Evolutionary conservation across 1,139 yeast genomes (phyloP), one percentile per base, ranked within the genome.

Genomic region (Zygosaccharomyces sapae): DNA sequence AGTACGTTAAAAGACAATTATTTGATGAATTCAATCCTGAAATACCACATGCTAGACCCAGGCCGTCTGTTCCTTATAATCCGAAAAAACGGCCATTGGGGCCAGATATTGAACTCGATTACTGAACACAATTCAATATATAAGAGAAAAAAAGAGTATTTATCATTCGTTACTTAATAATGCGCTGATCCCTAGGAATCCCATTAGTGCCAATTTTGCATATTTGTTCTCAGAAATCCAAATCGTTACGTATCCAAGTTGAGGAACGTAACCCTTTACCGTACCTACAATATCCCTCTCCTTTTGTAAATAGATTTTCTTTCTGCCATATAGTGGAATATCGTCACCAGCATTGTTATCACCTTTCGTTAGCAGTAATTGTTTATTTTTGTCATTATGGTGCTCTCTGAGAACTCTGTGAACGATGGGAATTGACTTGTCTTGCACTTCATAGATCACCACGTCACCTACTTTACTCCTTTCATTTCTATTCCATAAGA

Each of bases 291-390:
- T 76, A 63, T 94, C 97, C 18, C 71, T 73, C 41, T 80, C 76
- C 55, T 89, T 81, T 58, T 87, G 82, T 58, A 92, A 73, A 58
- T 92, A 92, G 47, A 73, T 73, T 63, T 88, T 94, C 49, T 80
- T 82, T 55, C 79, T 76, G 1, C 92, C 86, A 63, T 94, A 92
- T 42, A 92, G 74, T 16, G 87, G 84, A 57, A 92, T 75, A 68
- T 92, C 99, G 67, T 92, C 96, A 48, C 86, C 83, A 3, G 92
- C 86, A 63, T 92, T 92, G 67, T 94, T 94, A 67, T 92, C 99
- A 64, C 99, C 99, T 66, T 92, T 92, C 2, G 99, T 94, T 53
- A 92, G 75, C 45, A 92, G 70, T 49, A 83, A 73, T 68, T 90
- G 97, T 62, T 80, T 81, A 18, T 48, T 53, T 44, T 53, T 54